Conservation (phyloP, 1,139 yeast genomes). For the Protomyces pachydermus region DNA sequence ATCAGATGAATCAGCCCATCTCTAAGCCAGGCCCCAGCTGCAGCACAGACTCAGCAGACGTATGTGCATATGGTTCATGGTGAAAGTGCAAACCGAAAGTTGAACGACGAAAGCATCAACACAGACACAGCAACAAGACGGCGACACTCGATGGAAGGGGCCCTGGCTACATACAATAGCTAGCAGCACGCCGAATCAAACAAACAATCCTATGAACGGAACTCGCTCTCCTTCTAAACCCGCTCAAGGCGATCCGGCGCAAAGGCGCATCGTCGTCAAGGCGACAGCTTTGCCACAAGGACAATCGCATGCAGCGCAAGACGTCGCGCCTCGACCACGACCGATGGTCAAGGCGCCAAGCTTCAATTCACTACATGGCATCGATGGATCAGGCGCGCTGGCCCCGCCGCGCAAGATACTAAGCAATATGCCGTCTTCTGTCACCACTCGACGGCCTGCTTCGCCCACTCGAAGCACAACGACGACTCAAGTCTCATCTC, state of each 20-base stretch:
- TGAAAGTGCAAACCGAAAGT: no score
- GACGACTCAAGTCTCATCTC: neutral
- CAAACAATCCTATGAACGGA: neutral
- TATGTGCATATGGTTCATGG: no score
- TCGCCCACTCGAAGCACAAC: conserved; percentile 12
- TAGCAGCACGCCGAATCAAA: neutral
- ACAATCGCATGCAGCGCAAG: neutral
- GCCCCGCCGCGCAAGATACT: neutral
- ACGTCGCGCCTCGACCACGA: neutral
- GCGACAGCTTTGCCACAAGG: neutral
- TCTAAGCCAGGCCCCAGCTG: no score
- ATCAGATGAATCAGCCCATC: no score
- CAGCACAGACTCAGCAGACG: no score
- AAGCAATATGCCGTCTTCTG: conserved; percentile 6
- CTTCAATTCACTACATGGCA: neutral
- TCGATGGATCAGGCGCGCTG: neutral
- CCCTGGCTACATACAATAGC: neutral
- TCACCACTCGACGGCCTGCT: conserved; percentile 14
- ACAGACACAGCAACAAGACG: neutral
- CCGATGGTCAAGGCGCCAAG: neutral
- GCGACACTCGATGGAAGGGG: neutral
- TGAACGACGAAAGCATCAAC: neutral
- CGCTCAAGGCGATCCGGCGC: neutral
- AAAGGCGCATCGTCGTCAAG: neutral
- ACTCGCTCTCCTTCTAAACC: neutral